Conservation (phyloP, 164 flowering plant genomes). For the Nymphaea colorata region DNA sequence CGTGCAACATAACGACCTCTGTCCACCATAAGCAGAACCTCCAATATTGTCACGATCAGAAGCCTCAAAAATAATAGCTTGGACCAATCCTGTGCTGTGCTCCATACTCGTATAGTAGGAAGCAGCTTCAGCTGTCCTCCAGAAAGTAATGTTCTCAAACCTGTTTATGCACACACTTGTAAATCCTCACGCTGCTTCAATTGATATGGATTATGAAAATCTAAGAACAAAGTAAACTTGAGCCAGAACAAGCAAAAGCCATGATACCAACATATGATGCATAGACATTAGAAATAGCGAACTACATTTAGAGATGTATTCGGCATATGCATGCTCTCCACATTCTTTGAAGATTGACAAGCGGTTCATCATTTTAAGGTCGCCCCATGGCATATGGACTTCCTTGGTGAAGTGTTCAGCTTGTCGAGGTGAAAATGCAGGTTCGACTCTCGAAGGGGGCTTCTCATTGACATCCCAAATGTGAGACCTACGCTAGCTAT, state of each 20-base stretch:
- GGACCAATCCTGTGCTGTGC: slow-evolving; percentile 51
- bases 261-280: not conserved
- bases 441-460: too few species aligned
- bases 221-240: not conserved
- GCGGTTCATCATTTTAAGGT: too few species aligned
- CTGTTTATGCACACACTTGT: slow-evolving; percentile 16
- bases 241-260: not conserved
- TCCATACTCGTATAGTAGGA: slow-evolving; percentile 32
- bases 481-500: too few species aligned
- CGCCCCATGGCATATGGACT: too few species aligned
- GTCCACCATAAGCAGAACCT: slow-evolving; percentile 96
- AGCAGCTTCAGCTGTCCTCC: slow-evolving; percentile 64
- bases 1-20: slow-evolving; percentile 86
- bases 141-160: slow-evolving; percentile 76
- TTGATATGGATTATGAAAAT: not conserved
- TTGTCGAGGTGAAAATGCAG: too few species aligned
- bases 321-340: too few species aligned
- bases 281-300: too few species aligned
- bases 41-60: slow-evolving; percentile 91
- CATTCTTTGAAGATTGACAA: too few species aligned
- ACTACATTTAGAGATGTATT: too few species aligned
- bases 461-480: too few species aligned
- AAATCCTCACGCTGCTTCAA: not conserved
- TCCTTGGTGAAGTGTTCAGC: too few species aligned
- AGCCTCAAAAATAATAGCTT: slow-evolving; percentile 78